Evolutionary conservation across 2,329 filamentous ascomycete genomes (phyloP).

Genomic region (Cercospora nicotianae): DNA sequence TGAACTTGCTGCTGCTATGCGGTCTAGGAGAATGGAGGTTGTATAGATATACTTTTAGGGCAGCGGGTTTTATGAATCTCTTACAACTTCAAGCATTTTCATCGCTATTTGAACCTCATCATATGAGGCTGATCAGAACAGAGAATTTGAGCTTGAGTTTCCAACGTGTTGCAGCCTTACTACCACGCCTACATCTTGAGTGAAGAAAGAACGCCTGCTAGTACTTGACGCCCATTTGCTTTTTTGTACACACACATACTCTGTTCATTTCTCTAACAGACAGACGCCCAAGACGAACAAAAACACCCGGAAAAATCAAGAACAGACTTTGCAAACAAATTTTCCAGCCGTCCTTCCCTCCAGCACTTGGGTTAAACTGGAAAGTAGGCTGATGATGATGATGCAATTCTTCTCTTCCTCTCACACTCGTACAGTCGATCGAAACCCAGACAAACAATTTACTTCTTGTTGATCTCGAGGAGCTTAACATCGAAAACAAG

Average conservation of each 20-base stretch:
- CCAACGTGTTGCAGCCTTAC: neutral
- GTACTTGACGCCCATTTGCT: neutral
- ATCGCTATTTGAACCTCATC: neutral
- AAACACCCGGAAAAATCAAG: constrained; percentile 9
- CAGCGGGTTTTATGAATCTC: constrained; percentile 5
- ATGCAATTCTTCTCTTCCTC: constrained; percentile 8
- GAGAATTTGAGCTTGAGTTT: neutral
- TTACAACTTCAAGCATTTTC: neutral
- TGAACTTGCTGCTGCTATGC: neutral
- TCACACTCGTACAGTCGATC: neutral
- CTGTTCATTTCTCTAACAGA: constrained; percentile 1
- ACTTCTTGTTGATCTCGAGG: constrained; percentile 45
- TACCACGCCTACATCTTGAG: neutral
- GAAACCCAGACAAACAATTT: neutral
- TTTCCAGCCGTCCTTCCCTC: constrained; percentile 38
- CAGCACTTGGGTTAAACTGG: constrained; percentile 38
- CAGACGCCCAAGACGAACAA: constrained; percentile 5
- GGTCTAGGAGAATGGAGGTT: neutral
- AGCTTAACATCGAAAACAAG: constrained; percentile 77
- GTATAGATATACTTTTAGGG: constrained; percentile 8
- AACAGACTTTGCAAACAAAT: constrained; percentile 11
- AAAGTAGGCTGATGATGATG: constrained; percentile 33
- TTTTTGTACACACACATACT: neutral
- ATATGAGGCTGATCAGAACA: neutral
- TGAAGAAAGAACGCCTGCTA: neutral